Evolutionary conservation across 163 green algal genomes (phyloP).

Genomic region (Chlorella variabilis): DNA sequence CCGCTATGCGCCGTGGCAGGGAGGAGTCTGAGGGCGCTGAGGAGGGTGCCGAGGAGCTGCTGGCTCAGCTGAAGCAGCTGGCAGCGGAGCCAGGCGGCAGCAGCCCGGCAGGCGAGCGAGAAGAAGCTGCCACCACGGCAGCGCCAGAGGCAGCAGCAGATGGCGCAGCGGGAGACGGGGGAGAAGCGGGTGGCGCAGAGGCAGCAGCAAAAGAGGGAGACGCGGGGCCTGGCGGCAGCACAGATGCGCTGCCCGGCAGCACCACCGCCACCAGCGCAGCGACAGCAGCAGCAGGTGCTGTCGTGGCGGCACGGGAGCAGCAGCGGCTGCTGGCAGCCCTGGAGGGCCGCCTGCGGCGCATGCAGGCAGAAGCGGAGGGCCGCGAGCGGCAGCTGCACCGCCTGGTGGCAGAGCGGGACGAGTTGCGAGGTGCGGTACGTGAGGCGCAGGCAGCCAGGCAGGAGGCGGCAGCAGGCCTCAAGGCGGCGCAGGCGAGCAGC

Average conservation of each 20-base stretch:
- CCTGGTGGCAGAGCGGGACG: background rate
- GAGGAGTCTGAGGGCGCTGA: background rate
- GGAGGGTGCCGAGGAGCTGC: background rate
- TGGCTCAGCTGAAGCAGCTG: background rate
- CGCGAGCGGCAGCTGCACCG: background rate
- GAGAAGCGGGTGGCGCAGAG: background rate
- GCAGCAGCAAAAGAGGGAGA: background rate
- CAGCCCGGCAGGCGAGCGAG: background rate
- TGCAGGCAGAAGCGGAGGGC: conserved; percentile 4
- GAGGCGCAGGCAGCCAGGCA: background rate
- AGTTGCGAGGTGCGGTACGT: background rate
- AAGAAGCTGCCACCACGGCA: background rate
- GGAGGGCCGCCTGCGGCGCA: background rate
- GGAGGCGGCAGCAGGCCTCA: background rate
- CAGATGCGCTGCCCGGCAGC: too few species aligned
- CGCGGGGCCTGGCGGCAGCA: too few species aligned
- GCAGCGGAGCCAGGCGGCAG: background rate
- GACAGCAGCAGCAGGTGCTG: too few species aligned
- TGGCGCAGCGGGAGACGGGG: too few species aligned
- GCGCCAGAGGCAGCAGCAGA: background rate
- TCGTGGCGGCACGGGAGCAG: background rate
- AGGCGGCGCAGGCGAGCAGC: background rate
- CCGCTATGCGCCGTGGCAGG: background rate
- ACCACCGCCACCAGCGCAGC: too few species aligned
- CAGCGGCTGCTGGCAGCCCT: background rate